Conservation (phyloP, 2,329 filamentous ascomycete species). For the Sporothrix variecibatus region DNA sequence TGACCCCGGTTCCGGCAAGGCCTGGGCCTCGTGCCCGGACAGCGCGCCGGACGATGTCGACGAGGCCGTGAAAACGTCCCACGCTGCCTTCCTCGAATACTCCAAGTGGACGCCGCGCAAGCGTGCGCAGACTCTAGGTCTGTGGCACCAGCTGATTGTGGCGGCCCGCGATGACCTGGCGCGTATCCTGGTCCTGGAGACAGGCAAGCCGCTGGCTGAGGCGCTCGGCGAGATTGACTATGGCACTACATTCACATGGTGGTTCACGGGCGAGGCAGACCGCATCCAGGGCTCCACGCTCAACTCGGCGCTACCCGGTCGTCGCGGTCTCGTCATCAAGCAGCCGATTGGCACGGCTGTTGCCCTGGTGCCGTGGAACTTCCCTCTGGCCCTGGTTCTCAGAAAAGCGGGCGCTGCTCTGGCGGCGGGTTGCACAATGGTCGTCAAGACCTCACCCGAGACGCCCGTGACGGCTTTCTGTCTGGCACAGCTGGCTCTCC, state of each 20-base stretch:
- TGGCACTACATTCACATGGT: conserved; percentile 54
- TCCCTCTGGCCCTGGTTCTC: conserved; percentile 66
- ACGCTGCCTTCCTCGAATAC: conserved; percentile 43
- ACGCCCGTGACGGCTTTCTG: conserved; percentile 73
- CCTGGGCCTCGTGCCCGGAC: conserved; percentile 54
- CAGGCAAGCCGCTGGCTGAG: conserved; percentile 59
- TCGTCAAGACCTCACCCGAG: conserved; percentile 71
- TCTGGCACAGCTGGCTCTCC: conserved; percentile 65
- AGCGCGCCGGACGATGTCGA: conserved; percentile 46
- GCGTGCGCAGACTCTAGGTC: conserved; percentile 41
- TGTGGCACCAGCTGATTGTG: conserved; percentile 43
- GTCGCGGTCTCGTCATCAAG: conserved; percentile 71
- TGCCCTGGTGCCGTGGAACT: conserved; percentile 73
- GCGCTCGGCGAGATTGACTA: conserved; percentile 59
- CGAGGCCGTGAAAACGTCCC: conserved; percentile 40
- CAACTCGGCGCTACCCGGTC: conserved; percentile 59
- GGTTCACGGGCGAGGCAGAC: conserved; percentile 57
- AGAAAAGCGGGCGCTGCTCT: conserved; percentile 68
- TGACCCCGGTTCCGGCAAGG: conserved; percentile 53
- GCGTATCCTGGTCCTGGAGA: conserved; percentile 49
- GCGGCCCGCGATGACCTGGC: conserved; percentile 44
- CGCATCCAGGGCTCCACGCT: conserved; percentile 60
- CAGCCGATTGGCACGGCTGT: conserved; percentile 70
- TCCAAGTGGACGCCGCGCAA: conserved; percentile 41
- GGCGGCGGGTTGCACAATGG: conserved; percentile 73